Conservation (phyloP, 2,329 filamentous ascomycete species). For the Didymella pinodella region DNA sequence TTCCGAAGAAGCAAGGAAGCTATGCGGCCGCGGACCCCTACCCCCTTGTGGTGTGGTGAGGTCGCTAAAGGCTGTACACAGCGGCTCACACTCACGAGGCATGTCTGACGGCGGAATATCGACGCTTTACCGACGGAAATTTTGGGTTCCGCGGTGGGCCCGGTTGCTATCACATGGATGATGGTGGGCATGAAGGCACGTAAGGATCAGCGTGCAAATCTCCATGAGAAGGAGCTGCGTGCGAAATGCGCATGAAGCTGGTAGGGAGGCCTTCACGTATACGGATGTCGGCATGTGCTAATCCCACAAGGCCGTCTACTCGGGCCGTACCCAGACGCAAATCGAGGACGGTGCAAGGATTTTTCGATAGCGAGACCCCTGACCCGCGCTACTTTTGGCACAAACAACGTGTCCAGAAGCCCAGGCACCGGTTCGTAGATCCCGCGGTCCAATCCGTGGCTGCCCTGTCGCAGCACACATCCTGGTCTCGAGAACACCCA, state of each 20-base stretch:
- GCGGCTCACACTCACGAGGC: slow-evolving; percentile 14
- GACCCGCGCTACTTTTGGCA: slow-evolving; percentile 44
- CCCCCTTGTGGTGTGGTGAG: slow-evolving; percentile 24
- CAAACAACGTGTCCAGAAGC: slow-evolving; percentile 47
- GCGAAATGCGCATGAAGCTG: slow-evolving; percentile 10
- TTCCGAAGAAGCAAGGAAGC: slow-evolving; percentile 25
- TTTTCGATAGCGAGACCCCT: slow-evolving; percentile 26
- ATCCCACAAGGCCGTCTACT: slow-evolving; percentile 38
- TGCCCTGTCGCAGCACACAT: slow-evolving; percentile 21
- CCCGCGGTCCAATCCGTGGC: slow-evolving; percentile 47
- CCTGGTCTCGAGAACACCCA: slow-evolving; percentile 17
- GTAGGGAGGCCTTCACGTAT: neutral
- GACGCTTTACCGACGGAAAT: slow-evolving; percentile 39
- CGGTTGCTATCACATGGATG: slow-evolving; percentile 17
- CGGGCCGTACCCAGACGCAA: slow-evolving; percentile 50
- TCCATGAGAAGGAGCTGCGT: slow-evolving; percentile 15
- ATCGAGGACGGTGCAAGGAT: slow-evolving; percentile 40
- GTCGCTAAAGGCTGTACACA: slow-evolving; percentile 27
- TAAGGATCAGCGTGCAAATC: slow-evolving; percentile 26
- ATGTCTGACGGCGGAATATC: slow-evolving; percentile 18
- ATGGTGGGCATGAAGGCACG: slow-evolving; percentile 24
- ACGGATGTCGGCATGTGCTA: slow-evolving; percentile 23
- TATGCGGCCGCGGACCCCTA: slow-evolving; percentile 32
- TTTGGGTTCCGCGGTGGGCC: slow-evolving; percentile 38
- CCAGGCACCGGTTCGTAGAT: slow-evolving; percentile 51